Percentiles rank a stretch among this genome's conserved stretches.
phyloP scores from a whole-genome alignment of 768 basidiomycete species.

The Phaeolepiota aurea region DNA sequence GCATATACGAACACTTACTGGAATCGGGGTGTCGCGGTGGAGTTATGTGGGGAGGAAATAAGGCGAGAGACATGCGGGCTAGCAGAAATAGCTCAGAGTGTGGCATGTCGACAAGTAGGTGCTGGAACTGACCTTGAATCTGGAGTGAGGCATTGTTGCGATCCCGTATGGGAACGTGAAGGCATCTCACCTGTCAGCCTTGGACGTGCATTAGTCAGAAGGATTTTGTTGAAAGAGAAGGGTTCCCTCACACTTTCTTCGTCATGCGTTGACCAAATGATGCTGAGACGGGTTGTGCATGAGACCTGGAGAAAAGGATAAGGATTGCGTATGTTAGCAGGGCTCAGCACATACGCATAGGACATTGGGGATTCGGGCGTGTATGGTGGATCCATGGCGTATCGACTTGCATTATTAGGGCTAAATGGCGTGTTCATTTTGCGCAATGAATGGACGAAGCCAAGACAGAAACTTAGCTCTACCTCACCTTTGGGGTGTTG shows the following conservation, averaged over 20 bases:
- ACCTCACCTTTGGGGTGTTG: slow-evolving; percentile 26
- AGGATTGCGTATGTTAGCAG: background rate
- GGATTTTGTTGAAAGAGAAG: no score
- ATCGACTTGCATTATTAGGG: slow-evolving; percentile 4
- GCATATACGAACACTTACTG: slow-evolving; percentile 15
- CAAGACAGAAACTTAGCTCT: background rate
- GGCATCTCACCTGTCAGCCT: slow-evolving; percentile 15
- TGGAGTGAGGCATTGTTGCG: slow-evolving; percentile 34
- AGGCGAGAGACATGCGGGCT: slow-evolving; percentile 12
- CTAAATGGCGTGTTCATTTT: slow-evolving; percentile 2
- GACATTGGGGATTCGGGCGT: slow-evolving; percentile 5
- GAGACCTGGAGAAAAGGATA: slow-evolving; percentile 8
- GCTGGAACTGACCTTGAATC: slow-evolving; percentile 31
- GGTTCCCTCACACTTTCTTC: no score
- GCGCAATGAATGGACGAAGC: background rate
- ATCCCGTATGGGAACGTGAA: slow-evolving; percentile 9
- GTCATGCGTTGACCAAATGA: slow-evolving; percentile 8
- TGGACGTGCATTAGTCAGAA: background rate
- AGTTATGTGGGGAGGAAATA: slow-evolving; percentile 13
- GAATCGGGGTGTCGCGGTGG: slow-evolving; percentile 20
- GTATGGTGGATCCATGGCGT: background rate
- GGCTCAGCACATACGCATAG: slow-evolving; percentile 5
- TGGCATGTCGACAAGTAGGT: slow-evolving; percentile 1
- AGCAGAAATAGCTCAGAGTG: slow-evolving; percentile 1
- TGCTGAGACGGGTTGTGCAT: slow-evolving; percentile 7